phyloP scores from a whole-genome alignment of 2,329 filamentous ascomycete species.

The Cadophora sp. region DNA sequence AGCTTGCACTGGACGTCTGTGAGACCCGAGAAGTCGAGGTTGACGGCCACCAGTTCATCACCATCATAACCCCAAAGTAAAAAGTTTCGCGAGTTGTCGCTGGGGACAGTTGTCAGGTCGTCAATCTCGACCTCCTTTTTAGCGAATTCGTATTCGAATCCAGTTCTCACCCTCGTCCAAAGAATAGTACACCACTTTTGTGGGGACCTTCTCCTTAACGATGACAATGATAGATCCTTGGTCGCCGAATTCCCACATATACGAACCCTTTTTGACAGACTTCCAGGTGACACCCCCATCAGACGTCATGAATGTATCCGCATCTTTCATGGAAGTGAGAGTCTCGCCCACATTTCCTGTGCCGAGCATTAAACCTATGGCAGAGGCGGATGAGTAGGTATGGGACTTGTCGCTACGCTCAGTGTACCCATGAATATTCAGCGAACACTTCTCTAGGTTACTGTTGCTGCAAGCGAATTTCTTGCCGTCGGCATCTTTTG shows the following conservation, averaged over 20 bases:
- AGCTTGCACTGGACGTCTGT: constrained; percentile 75
- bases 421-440: constrained; percentile 96
- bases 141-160: constrained; percentile 76
- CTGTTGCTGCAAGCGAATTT: constrained; percentile 70
- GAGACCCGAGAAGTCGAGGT: constrained; percentile 87
- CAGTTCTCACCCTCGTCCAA: constrained; percentile 83
- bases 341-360: constrained; percentile 85
- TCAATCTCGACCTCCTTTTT: constrained; percentile 74
- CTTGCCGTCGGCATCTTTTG: constrained; percentile 73
- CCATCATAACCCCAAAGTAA: constrained; percentile 78
- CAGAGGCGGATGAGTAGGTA: constrained; percentile 87
- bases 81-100: constrained; percentile 90
- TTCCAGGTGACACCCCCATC: constrained; percentile 93
- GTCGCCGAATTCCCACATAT: constrained; percentile 95
- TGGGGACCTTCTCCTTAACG: constrained; percentile 73
- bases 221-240: constrained; percentile 93
- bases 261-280: constrained; percentile 83
- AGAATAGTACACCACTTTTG: constrained; percentile 76
- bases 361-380: constrained; percentile 89
- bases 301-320: constrained; percentile 87
- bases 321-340: constrained; percentile 52
- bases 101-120: constrained; percentile 87
- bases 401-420: constrained; percentile 82
- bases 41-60: constrained; percentile 73
- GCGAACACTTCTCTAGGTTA: constrained; percentile 71